Percentiles rank a stretch among this genome's conserved stretches.
These are phyloP conservation scores for Aspergillus steynii DNA, from an alignment of 495 filamentous ascomycete species.

Conservation along the genomic window DNA sequence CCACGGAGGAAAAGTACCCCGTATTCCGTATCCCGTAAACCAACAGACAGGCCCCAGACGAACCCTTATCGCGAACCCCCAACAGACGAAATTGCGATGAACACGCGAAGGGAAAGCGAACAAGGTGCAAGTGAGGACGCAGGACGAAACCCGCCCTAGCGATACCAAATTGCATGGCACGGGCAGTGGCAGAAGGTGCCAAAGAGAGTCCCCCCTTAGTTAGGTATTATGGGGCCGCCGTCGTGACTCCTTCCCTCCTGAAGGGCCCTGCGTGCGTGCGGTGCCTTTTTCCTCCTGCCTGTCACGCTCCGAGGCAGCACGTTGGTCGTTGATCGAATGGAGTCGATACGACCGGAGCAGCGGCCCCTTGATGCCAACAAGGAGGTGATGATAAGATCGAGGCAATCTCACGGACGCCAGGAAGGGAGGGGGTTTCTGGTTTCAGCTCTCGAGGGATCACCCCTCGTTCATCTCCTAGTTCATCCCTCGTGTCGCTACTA, in stretches of 20 bases:
- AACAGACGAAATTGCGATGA: background rate
- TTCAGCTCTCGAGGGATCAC: background rate
- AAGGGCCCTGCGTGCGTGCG: too few species aligned
- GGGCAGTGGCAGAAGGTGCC: background rate
- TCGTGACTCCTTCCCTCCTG: too few species aligned
- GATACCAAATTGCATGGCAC: background rate
- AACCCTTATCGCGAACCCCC: background rate
- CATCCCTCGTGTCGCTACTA: background rate
- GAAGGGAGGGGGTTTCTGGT: background rate
- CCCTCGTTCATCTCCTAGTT: background rate
- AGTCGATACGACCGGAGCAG: too few species aligned
- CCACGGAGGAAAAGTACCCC: too few species aligned
- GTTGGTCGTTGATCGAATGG: background rate
- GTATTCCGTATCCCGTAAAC: too few species aligned
- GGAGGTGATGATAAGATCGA: too few species aligned
- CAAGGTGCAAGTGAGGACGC: background rate
- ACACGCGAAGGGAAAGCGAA: background rate
- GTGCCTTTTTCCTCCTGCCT: too few species aligned
- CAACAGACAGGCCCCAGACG: too few species aligned
- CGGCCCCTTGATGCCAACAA: background rate
- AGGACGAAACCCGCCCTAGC: background rate
- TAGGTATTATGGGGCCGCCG: too few species aligned
- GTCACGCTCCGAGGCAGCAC: too few species aligned
- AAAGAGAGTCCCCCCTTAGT: too few species aligned
- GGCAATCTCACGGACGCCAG: background rate